Conservation (phyloP, 73 alveolate genomes). For the Paramecium primaurelia region DNA sequence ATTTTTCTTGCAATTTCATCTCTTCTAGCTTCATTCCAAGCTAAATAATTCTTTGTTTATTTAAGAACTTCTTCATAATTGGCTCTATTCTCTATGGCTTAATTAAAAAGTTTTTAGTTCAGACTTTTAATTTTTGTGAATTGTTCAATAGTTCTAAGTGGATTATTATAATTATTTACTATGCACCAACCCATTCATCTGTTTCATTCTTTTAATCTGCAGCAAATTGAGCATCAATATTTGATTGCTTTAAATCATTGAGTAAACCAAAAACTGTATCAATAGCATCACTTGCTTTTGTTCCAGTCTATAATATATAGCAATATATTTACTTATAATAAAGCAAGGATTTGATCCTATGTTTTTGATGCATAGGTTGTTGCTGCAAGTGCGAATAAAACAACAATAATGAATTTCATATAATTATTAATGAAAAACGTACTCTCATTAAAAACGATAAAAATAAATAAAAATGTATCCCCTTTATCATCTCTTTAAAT, state of each 20-base stretch:
- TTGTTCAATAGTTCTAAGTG: slow-evolving; percentile 27
- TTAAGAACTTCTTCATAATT: background rate
- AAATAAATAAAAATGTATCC: background rate
- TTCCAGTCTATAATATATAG: background rate
- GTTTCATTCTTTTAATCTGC: slow-evolving; percentile 49
- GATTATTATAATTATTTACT: background rate
- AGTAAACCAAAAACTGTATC: slow-evolving; percentile 38
- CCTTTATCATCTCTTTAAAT: background rate
- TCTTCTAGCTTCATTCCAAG: slow-evolving; percentile 47
- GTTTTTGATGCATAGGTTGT: slow-evolving; percentile 14
- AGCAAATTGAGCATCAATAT: slow-evolving; percentile 39
- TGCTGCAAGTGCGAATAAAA: slow-evolving; percentile 27
- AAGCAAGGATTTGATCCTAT: slow-evolving; percentile 32
- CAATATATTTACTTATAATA: background rate
- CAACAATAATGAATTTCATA: slow-evolving; percentile 39
- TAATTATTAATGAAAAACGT: slow-evolving; percentile 16
- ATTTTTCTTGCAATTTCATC: slow-evolving; percentile 44
- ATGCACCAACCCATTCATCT: slow-evolving; percentile 28
- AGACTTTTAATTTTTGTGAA: slow-evolving; percentile 28
- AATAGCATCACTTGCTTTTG: slow-evolving; percentile 51
- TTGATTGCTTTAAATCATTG: slow-evolving; percentile 39
- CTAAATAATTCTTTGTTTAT: slow-evolving; percentile 45
- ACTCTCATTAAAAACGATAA: slow-evolving; percentile 21
- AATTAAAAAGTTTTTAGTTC: slow-evolving; percentile 2
- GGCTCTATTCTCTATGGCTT: slow-evolving; percentile 14